phyloP scores from a whole-genome alignment of 768 basidiomycete species.

The Rhizopogon rudus region DNA sequence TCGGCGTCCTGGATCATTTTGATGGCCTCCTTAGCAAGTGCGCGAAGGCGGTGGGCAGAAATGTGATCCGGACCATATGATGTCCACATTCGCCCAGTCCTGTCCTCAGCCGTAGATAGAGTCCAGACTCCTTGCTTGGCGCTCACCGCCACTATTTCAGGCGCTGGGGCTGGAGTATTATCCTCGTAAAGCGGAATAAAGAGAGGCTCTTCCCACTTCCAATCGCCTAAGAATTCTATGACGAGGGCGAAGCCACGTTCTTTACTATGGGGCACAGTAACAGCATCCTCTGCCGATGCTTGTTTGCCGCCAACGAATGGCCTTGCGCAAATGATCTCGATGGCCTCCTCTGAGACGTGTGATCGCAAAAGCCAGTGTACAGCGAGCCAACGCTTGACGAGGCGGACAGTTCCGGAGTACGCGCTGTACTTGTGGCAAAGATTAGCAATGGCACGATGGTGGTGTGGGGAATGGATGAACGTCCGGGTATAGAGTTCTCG shows the following conservation, averaged over 20 bases:
- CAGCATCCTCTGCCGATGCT: slow-evolving; percentile 29
- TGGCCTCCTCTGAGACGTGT: slow-evolving; percentile 71
- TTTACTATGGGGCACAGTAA: slow-evolving; percentile 63
- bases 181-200: slow-evolving; percentile 66
- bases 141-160: slow-evolving; percentile 22
- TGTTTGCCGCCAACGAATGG: slow-evolving; percentile 58
- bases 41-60: slow-evolving; percentile 66
- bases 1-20: slow-evolving; percentile 50
- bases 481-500: slow-evolving; percentile 58
- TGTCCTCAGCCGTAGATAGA: slow-evolving; percentile 74
- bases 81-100: slow-evolving; percentile 75
- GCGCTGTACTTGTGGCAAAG: slow-evolving; percentile 77
- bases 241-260: slow-evolving; percentile 76
- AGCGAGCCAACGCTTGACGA: slow-evolving; percentile 91
- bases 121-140: slow-evolving; percentile 59
- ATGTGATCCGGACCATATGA: slow-evolving; percentile 57
- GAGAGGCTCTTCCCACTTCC: slow-evolving; percentile 78
- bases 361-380: slow-evolving; percentile 80
- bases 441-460: slow-evolving; percentile 79
- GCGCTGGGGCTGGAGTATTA: slow-evolving; percentile 1
- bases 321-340: slow-evolving; percentile 81
- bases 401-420: slow-evolving; percentile 78
- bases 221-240: slow-evolving; percentile 68
- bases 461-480: slow-evolving; percentile 77
- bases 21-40: slow-evolving; percentile 74